A percentile compares a stretch with the other conserved stretches of the same genome.
These are phyloP conservation scores for Ramaria sp. DNA, from an alignment of 768 basidiomycete species.

Conservation along the genomic window DNA sequence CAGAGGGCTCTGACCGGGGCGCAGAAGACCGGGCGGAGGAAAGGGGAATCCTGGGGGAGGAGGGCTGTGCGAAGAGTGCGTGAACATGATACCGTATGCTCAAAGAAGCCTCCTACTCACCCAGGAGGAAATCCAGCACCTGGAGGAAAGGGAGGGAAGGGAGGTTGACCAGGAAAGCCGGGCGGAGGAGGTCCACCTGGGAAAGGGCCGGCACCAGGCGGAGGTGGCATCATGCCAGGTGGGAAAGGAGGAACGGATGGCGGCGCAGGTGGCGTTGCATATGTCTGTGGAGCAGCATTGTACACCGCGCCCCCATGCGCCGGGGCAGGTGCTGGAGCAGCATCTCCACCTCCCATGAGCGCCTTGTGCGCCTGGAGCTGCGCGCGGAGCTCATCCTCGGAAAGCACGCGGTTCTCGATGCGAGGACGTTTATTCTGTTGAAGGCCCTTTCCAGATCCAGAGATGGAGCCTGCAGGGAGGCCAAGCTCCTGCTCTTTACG, in stretches of 20 bases:
- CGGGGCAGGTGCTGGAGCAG: slow-evolving; percentile 20
- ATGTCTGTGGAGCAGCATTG: slow-evolving; percentile 65
- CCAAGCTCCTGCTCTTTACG: slow-evolving; percentile 93
- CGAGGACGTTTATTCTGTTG: slow-evolving; percentile 76
- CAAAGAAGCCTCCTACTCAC: slow-evolving; percentile 26
- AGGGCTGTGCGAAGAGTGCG: slow-evolving; percentile 21
- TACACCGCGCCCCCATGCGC: slow-evolving; percentile 50
- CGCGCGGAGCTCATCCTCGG: slow-evolving; percentile 74
- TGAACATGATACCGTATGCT: slow-evolving; percentile 9
- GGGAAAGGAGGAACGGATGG: slow-evolving; percentile 17
- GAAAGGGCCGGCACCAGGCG: slow-evolving; percentile 22
- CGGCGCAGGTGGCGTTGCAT: slow-evolving; percentile 32
- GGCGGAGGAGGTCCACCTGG: slow-evolving; percentile 9
- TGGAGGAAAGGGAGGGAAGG: slow-evolving; percentile 25
- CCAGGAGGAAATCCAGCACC: slow-evolving; percentile 46
- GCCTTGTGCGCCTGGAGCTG: slow-evolving; percentile 86
- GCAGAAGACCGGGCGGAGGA: slow-evolving; percentile 19
- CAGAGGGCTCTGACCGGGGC: slow-evolving; percentile 13
- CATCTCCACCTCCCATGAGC: slow-evolving; percentile 61
- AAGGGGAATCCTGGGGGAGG: slow-evolving; percentile 47
- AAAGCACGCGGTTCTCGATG: slow-evolving; percentile 63
- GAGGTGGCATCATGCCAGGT: slow-evolving; percentile 25
- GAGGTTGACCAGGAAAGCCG: slow-evolving; percentile 22
- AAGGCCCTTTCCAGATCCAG: slow-evolving; percentile 31
- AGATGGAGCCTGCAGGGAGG: slow-evolving; percentile 68